phyloP scores from a whole-genome alignment of 208 protist genomes.

The Leishmania amazonensis region DNA sequence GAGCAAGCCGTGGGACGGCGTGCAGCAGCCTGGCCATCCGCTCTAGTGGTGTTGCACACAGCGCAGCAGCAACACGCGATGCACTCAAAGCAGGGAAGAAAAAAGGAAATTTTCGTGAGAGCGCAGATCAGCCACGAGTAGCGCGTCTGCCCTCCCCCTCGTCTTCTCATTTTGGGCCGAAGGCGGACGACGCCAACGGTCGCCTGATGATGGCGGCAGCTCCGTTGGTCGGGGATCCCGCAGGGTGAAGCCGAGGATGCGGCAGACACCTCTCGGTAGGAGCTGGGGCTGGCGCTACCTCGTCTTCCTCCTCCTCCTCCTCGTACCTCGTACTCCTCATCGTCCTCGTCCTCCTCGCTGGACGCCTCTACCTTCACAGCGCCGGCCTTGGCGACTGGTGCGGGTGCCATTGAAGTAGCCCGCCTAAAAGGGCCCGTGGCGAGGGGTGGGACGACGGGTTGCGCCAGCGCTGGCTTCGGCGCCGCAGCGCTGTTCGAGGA shows the following conservation, averaged over 20 bases:
- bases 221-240: neutral
- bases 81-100: too few relatives aligned
- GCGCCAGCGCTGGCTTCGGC: neutral
- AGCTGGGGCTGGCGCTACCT: neutral
- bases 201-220: neutral
- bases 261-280: neutral
- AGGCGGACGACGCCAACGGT: neutral
- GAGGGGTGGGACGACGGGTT: neutral
- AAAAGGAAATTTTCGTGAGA: too few relatives aligned
- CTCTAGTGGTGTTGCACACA: too few relatives aligned
- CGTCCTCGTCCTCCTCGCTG: constrained; percentile 14
- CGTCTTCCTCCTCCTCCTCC: constrained; percentile 1
- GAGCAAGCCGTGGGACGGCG: too few relatives aligned
- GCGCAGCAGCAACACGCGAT: too few relatives aligned
- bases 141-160: constrained; percentile 1
- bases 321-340: constrained; percentile 18
- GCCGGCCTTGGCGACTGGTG: neutral
- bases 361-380: constrained; percentile 8
- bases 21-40: too few relatives aligned
- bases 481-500: neutral
- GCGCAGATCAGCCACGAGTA: neutral
- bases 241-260: neutral
- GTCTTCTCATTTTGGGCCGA: neutral
- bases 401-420: neutral
- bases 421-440: neutral